Base-by-base conservation (phyloP, 805 yeast genomes). In the Cyberlindnera galapagoensis region DNA sequence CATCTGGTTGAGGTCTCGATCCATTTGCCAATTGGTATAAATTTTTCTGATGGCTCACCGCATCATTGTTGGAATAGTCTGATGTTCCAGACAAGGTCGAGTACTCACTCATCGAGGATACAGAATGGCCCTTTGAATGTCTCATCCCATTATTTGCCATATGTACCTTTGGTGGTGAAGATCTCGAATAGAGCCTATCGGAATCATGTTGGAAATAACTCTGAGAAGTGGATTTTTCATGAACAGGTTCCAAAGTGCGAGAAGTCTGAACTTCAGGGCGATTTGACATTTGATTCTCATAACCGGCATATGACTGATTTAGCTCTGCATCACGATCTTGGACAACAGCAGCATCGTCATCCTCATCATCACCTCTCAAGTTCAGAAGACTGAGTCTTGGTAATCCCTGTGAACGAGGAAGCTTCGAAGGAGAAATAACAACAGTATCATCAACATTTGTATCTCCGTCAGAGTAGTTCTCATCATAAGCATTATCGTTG, bases 1-100 rank as follows among this genome's bases (percentile, higher is more conserved):
- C 53, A 21, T 62, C 67, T 15, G 47, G 52, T 24, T 42, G 39
- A 4, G 54, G 40, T 5, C 29, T 30, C 3, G 49, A 38, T 7
- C 23, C 31, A 7, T 24, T 22, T 1, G 49, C 41, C 21, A 48
- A 22, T 17, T 40, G 43, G 26, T 49, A 47, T 6, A 46, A 9
- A 21, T 38, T 36, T 18, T 34, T 36, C n/a, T 28, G 9, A 13
- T 30, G 27, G 24, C 31, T 35, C 7, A 33, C 40, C 18, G 26
- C 34, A 3, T 35, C 31, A 2, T 18, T 22, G 15, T 22, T 23
- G n/a, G 30, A 17, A 7, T 35, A n/a, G n/a, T n/a, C n/a, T n/a
- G n/a, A n/a, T n/a, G n/a, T n/a, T n/a, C n/a, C 45, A 17, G 40
- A 39, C 16, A 47, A 40, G 4, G 50, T 30, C 3, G 55, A 51